Evolutionary conservation across 1,139 yeast species (phyloP), one percentile per base, ranked within the genome.

Genomic region (Debaryomycetaceae sp.): DNA sequence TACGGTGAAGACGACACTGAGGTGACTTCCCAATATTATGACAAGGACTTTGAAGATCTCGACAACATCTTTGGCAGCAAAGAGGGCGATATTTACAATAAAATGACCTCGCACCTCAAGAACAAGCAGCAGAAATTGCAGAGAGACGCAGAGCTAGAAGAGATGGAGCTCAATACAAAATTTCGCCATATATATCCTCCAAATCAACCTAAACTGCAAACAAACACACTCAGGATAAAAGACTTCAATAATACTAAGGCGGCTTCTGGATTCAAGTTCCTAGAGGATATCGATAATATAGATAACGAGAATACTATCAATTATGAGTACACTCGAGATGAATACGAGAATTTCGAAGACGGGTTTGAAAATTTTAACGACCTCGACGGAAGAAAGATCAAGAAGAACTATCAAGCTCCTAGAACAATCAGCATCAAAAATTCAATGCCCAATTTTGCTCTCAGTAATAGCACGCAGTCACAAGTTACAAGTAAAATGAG

Each of bases 1-100:
- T 70, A 67, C 45, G 67, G 74, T 49, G 75, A 70, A 46, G 71
- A 58, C 36, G 75, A 68, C 27, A 72, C 78, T 0, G 76, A 71
- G 41, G 62, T 65, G 34, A 72, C 78, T 0, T 66, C 72, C 2
- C 68, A 71, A 39, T 57, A 71, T 47, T 63, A 69, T 42, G 76
- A 69, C 36, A 73, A 70, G 4, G 77, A 68, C 36, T 70, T 72
- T 49, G 76, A 70, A 42, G 74, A 70, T 38, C 52, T 72, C 40
- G 77, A 72, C 46, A 62, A 69, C 41, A 42, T 47, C n/a, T 70
- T 72, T 50, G 75, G 73, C 6, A 58, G 60, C 39, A 70, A 67
- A 46, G 75, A 69, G 50, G 63, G 68, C 35, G 73, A 73, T 5
- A 64, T 68, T 9, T 68, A 70, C 45, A 55, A 50, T 37, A 54